Base-by-base conservation (phyloP, 768 basidiomycete species). In the Multifurca ochricompacta region DNA sequence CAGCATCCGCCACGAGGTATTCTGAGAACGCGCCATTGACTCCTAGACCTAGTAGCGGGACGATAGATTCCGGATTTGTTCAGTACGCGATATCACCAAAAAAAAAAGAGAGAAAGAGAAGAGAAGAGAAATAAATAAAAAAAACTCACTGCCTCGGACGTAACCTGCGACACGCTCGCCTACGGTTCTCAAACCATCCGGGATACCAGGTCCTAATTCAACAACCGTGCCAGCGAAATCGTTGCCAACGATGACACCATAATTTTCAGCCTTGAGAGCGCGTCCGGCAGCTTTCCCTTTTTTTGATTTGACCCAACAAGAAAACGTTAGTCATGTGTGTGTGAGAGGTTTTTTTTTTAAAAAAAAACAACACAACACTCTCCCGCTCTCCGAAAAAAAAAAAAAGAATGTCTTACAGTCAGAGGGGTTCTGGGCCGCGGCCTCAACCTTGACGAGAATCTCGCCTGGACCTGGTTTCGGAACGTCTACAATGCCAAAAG, bases 141-240 rank as follows among this genome's bases (percentile, higher is more conserved):
- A 19, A 16, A 30, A 27, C 56, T 49, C 5, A 60, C 56, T 14
- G 27, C 47, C 50, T 7, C 8, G 1, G 19, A 56, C 25, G 37
- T 51, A 19, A 3, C 56, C 58, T 1, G 51, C 60, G 27, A 63
- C 50, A 3, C 51, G 56, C 54, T 63, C 56, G 21, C 60, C 62
- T 13, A 62, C 30, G 11, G 35, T 41, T 41, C 62, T 44, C 27
- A 51, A 44, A 7, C 59, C 51, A 6, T 32, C 42, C 1, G 51
- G 56, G 28, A 61, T 56, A 28, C 52, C 55, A 3, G 54, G 39
- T 6, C 61, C 59, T 25, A 62, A 40, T 41, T 53, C 55, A 27
- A 51, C 56, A 13, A 62, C 59, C 1, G 41, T 44, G 14, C 61
- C 59, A 8, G 59, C 45, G 34, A 51, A 60, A 53, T 62, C 61